These are phyloP conservation scores for Geoglossum cookeanum DNA, from an alignment of 2,329 filamentous ascomycete species.

Conservation along the genomic window DNA sequence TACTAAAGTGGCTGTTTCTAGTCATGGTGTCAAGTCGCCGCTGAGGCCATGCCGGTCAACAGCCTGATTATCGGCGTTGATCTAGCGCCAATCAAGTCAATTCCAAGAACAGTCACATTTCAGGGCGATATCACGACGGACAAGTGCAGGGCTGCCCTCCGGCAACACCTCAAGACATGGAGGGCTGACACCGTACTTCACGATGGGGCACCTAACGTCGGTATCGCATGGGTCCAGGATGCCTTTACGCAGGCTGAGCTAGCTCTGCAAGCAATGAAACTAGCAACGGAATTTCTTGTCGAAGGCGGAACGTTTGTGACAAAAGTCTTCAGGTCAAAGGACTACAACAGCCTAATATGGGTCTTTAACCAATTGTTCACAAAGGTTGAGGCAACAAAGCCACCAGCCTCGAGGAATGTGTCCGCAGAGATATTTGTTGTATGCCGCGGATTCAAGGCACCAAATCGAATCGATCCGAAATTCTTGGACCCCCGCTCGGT, in stretches of 20 bases:
- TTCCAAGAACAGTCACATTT: slow-evolving; percentile 84
- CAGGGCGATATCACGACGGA: slow-evolving; percentile 97
- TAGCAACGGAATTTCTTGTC: slow-evolving; percentile 81
- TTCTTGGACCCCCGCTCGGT: slow-evolving; percentile 80
- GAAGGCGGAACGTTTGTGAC: slow-evolving; percentile 89
- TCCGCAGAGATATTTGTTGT: slow-evolving; percentile 98
- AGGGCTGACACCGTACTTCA: slow-evolving; percentile 92
- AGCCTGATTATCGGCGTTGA: slow-evolving; percentile 90
- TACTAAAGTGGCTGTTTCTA: slow-evolving; percentile 20
- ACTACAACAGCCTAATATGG: slow-evolving; percentile 92
- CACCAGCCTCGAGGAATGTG: slow-evolving; percentile 85
- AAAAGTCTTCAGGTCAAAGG: slow-evolving; percentile 92
- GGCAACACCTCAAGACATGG: slow-evolving; percentile 82
- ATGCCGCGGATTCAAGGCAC: slow-evolving; percentile 85
- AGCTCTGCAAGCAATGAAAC: slow-evolving; percentile 72
- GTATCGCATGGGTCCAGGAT: slow-evolving; percentile 95
- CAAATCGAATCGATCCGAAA: slow-evolving; percentile 78
- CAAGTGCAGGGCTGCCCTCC: slow-evolving; percentile 79
- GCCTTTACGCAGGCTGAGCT: slow-evolving; percentile 95
- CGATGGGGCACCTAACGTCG: slow-evolving; percentile 93
- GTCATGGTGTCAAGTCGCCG: slow-evolving; percentile 93
- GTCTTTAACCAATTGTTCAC: slow-evolving; percentile 93
- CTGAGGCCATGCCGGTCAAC: slow-evolving; percentile 80
- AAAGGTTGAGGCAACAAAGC: slow-evolving; percentile 94
- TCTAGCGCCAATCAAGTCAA: slow-evolving; percentile 85